Percentiles rank a stretch among this genome's conserved stretches.
Evolutionary conservation across 352 stramenopile genomes (phyloP).

Genomic region (Pythium angustatum): DNA sequence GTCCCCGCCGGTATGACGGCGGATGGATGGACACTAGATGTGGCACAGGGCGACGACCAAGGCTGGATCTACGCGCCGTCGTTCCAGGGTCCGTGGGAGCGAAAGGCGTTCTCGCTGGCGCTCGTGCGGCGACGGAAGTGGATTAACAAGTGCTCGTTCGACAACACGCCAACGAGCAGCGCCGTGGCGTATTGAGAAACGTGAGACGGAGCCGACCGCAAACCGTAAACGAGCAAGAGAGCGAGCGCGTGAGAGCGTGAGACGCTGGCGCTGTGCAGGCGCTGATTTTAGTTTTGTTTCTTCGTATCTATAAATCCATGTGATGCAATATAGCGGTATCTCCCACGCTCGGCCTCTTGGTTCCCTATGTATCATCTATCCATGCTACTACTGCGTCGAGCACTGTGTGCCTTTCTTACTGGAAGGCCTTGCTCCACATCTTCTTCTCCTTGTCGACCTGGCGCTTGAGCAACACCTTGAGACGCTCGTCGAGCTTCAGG

Average conservation of each 20-base stretch:
- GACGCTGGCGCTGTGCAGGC: too few relatives aligned
- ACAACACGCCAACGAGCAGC: background rate
- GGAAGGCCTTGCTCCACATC: conserved; percentile 89
- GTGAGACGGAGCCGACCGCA: too few relatives aligned
- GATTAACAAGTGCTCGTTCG: conserved; percentile 65
- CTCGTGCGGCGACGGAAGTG: conserved; percentile 83
- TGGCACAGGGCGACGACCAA: conserved; percentile 76
- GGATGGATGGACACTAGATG: conserved; percentile 78
- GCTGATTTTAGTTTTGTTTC: too few relatives aligned
- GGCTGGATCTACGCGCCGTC: conserved; percentile 84
- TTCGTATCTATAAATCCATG: background rate
- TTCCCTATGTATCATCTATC: background rate
- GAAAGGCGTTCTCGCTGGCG: conserved; percentile 66
- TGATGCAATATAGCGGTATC: too few relatives aligned
- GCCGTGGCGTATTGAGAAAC: conserved; percentile 9
- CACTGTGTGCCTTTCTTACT: conserved; percentile 32
- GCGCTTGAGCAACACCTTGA: conserved; percentile 67
- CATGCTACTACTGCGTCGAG: too few relatives aligned
- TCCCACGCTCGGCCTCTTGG: too few relatives aligned
- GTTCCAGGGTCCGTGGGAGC: conserved; percentile 81
- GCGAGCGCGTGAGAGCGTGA: too few relatives aligned
- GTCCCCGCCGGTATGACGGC: conserved; percentile 52
- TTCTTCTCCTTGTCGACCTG: conserved; percentile 90
- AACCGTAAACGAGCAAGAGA: conserved; percentile 3
- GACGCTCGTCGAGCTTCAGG: conserved; percentile 65